A percentile compares a stretch with the other conserved stretches of the same genome.
Evolutionary conservation across 2,329 filamentous ascomycete genomes (phyloP).

Genomic region (Clonostachys rhizophaga): DNA sequence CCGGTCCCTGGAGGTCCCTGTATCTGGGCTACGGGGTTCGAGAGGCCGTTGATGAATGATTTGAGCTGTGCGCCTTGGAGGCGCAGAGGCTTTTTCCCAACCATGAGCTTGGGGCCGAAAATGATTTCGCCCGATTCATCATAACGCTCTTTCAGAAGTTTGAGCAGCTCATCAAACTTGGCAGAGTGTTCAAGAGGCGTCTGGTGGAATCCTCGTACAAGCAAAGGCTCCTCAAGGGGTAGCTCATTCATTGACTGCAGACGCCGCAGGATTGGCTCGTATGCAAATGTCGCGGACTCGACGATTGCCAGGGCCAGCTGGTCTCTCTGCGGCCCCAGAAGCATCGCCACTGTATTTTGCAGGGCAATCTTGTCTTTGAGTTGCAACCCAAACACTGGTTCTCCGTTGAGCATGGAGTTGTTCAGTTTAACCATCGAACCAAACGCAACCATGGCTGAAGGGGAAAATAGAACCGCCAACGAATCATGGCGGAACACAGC

Average conservation of each 20-base stretch:
- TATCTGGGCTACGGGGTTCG: too few species aligned
- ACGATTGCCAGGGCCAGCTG: slow-evolving; percentile 38
- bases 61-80: not conserved
- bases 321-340: slow-evolving; percentile 23
- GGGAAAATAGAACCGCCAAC: slow-evolving; percentile 55
- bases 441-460: slow-evolving; percentile 52
- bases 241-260: slow-evolving; percentile 52
- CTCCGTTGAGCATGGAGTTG: slow-evolving; percentile 32
- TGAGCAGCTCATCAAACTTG: not conserved
- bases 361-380: slow-evolving; percentile 42
- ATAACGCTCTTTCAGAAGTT: not conserved
- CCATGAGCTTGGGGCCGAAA: not conserved
- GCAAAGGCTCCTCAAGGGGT: slow-evolving; percentile 48
- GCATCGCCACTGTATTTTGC: slow-evolving; percentile 22
- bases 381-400: slow-evolving; percentile 43
- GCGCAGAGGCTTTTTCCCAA: not conserved
- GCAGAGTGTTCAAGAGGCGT: not conserved
- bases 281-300: slow-evolving; percentile 63
- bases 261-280: slow-evolving; percentile 59
- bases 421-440: slow-evolving; percentile 49
- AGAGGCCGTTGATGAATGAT: too few species aligned
- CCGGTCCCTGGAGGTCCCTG: slow-evolving; percentile 51
- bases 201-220: slow-evolving; percentile 16
- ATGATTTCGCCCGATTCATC: not conserved
- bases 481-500: slow-evolving; percentile 53